Evolutionary conservation across 345 rosid species (phyloP), one percentile per base, ranked within the genome.

Genomic region (Pugionium cornutum): DNA sequence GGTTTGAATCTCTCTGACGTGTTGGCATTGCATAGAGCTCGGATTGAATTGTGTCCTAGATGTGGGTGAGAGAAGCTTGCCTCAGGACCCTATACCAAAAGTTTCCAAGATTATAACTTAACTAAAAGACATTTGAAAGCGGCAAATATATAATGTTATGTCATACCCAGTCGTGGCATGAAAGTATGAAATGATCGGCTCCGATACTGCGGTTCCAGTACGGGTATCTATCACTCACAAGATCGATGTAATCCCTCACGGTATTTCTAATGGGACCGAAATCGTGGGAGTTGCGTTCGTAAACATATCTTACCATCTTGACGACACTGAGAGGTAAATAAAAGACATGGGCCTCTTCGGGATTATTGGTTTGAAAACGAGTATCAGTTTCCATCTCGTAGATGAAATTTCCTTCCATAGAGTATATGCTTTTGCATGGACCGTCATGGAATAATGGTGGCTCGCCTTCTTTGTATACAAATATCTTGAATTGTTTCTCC

Each of bases 341-440:
- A 58, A 78, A 91, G 0, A 60, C 85, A 6, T 84, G 96, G 1
- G 96, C 98, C 68, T 77, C 80, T 26, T 79, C 82, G 0, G 98
- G 95, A 69, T 89, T 78, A 50, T 32, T 71, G 2, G 96, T 85
- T 4, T 75, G 80, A 62, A 89, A 89, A 6, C 18, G 77, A 0
- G 52, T 32, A 66, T 74, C 30, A 31, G 80, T 83, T 56, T 79
- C 90, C 69, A 89, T 67, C 45, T 75, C 65, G 45, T 75, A 68
- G 49, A 91, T 83, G 76, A 91, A 91, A 71, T 74, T 89, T 53
- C 96, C 96, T 70, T 91, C 96, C 87, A 83, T 91, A 40, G 96
- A 79, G 54, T 91, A 91, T 61, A 91, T 91, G 75, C 98, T 87
- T 83, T 75, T 87, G 77, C 98, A 89, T 32, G 98, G 98, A 65